These are phyloP conservation scores for Coriolopsis trogii DNA, from an alignment of 1,284 basidiomycete genomes.

Conservation along the genomic window DNA sequence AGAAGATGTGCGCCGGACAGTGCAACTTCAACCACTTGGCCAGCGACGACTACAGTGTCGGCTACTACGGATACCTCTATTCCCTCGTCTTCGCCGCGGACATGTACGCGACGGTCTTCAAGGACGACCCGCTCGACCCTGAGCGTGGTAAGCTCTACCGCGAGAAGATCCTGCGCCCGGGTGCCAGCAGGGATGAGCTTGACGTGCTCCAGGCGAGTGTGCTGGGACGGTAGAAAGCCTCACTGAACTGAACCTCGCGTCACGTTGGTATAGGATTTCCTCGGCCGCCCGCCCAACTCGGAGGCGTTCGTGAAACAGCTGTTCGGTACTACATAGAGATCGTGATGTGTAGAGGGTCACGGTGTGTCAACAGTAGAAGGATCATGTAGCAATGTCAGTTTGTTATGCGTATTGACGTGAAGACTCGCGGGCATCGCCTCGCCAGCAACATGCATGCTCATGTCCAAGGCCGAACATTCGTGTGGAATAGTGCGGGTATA, in stretches of 20 bases:
- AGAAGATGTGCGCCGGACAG: slow-evolving; percentile 68
- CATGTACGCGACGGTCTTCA: slow-evolving; percentile 82
- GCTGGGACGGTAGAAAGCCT: slow-evolving; percentile 26
- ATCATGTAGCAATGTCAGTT: too few species aligned
- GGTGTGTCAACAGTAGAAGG: too few species aligned
- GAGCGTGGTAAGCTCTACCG: slow-evolving; percentile 55
- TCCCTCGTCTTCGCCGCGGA: slow-evolving; percentile 78
- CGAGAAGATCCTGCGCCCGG: slow-evolving; percentile 54
- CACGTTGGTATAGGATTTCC: slow-evolving; percentile 55
- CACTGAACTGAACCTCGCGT: neutral
- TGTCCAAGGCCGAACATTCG: too few species aligned
- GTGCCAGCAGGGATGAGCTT: slow-evolving; percentile 61
- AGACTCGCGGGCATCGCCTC: too few species aligned
- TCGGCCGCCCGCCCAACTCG: slow-evolving; percentile 76
- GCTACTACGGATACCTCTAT: slow-evolving; percentile 81
- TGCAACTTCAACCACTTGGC: slow-evolving; percentile 72
- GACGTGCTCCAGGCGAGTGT: slow-evolving; percentile 63
- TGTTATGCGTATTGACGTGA: too few species aligned
- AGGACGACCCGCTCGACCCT: slow-evolving; percentile 72
- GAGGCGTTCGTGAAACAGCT: slow-evolving; percentile 75
- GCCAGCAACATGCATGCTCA: too few species aligned
- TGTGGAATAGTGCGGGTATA: slow-evolving; percentile 24
- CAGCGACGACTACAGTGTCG: slow-evolving; percentile 78
- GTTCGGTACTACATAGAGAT: slow-evolving; percentile 54
- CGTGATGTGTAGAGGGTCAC: too few species aligned